Conservation (phyloP, 441 rosid species). For the Populus hybrid region DNA sequence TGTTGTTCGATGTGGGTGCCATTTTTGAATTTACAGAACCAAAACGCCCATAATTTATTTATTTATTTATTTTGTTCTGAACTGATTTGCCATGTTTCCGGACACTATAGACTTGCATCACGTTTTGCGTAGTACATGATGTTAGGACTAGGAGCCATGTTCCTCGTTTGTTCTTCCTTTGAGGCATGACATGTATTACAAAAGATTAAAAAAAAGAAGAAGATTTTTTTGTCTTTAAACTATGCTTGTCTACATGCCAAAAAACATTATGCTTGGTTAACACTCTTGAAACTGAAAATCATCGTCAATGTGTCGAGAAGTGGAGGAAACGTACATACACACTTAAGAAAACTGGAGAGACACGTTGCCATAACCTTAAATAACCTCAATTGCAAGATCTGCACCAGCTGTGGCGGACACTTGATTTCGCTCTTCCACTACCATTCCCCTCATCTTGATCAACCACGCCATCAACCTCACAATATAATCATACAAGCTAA, state of each 20-base stretch:
- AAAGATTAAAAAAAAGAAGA: too few species aligned
- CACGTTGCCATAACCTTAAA: slow-evolving; percentile 19
- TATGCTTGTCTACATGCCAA: too few species aligned
- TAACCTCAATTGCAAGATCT: slow-evolving; percentile 33
- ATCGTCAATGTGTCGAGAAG: not conserved
- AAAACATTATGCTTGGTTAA: too few species aligned
- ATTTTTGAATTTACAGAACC: not conserved
- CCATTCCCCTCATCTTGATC: slow-evolving; percentile 43
- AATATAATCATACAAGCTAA: slow-evolving; percentile 47
- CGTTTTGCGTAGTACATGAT: too few species aligned
- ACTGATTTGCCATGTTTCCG: too few species aligned
- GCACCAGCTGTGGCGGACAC: slow-evolving; percentile 41
- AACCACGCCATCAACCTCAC: slow-evolving; percentile 30
- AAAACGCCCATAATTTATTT: not conserved
- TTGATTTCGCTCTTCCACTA: slow-evolving; percentile 58
- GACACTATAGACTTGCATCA: too few species aligned
- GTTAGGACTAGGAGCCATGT: too few species aligned
- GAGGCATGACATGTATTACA: not conserved
- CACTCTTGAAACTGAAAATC: not conserved
- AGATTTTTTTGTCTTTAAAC: too few species aligned
- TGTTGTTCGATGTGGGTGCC: not conserved
- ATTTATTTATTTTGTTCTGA: too few species aligned
- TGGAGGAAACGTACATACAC: not conserved
- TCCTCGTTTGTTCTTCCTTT: not conserved
- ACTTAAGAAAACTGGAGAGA: not conserved